A percentile compares a stretch with the other conserved stretches of the same genome.
Evolutionary conservation across 139 green algal genomes (phyloP).

Genomic region (Zygnema circumcarinatum): DNA sequence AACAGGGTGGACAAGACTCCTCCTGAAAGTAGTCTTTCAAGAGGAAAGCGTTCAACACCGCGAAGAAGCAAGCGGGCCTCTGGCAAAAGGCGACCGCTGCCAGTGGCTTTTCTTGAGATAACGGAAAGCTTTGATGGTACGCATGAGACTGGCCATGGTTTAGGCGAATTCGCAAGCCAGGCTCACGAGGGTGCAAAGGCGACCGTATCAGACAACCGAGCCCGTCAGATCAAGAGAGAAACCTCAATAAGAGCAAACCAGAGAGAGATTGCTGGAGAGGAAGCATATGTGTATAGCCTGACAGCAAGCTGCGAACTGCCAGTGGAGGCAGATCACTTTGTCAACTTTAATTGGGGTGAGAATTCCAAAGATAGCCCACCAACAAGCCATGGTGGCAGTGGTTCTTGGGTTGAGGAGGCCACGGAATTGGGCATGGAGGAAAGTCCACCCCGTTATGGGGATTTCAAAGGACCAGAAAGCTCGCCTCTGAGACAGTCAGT

Average conservation of each 20-base stretch:
- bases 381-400: slow-evolving; percentile 15
- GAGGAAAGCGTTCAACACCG: neutral
- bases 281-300: neutral
- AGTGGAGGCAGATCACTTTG: neutral
- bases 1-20: neutral
- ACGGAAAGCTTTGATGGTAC: neutral
- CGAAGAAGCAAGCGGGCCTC: neutral
- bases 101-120: neutral
- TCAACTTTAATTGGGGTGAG: neutral
- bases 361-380: neutral
- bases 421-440: neutral
- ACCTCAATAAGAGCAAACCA: no score
- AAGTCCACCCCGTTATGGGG: neutral
- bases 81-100: neutral
- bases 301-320: neutral
- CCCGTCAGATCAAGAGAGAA: no score
- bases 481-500: neutral
- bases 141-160: neutral
- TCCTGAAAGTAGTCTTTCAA: neutral
- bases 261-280: no score
- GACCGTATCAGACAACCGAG: no score
- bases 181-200: no score
- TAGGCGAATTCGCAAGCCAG: no score
- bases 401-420: slow-evolving; percentile 4
- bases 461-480: neutral